Evolutionary conservation across 2,329 filamentous ascomycete species (phyloP).

Genomic region (Neofusicoccum kwambonambiense): DNA sequence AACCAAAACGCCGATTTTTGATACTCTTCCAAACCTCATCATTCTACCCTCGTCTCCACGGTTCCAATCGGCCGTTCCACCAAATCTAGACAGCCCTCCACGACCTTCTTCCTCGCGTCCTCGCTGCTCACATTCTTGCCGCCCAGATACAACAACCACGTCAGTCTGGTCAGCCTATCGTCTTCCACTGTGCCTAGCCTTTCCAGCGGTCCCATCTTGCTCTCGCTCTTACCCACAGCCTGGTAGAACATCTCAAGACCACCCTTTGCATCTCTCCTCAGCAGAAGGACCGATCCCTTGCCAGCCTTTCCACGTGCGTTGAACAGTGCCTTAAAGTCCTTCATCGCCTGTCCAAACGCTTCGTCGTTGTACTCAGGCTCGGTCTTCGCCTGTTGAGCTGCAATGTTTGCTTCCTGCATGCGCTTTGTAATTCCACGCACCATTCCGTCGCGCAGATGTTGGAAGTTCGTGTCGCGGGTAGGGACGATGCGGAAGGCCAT

Average conservation of each 20-base stretch:
- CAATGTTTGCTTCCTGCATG: constrained; percentile 57
- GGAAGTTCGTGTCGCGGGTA: constrained; percentile 91
- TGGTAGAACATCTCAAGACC: constrained; percentile 65
- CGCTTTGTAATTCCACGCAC: constrained; percentile 79
- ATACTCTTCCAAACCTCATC: neutral
- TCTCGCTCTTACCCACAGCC: constrained; percentile 41
- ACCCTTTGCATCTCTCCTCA: constrained; percentile 60
- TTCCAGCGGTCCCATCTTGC: constrained; percentile 47
- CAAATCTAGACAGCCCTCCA: constrained; percentile 84
- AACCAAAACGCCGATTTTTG: neutral
- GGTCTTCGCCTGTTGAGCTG: constrained; percentile 37
- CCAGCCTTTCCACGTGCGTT: constrained; percentile 72
- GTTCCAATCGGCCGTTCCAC: constrained; percentile 86
- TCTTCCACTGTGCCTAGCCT: constrained; percentile 72
- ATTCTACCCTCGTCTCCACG: constrained; percentile 73
- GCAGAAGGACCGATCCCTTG: constrained; percentile 74
- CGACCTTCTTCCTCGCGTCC: constrained; percentile 73
- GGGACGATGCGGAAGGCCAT: constrained; percentile 84
- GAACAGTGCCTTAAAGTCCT: constrained; percentile 78
- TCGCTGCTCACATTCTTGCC: constrained; percentile 87
- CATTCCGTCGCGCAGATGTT: constrained; percentile 87
- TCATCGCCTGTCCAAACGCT: constrained; percentile 71
- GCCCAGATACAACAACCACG: constrained; percentile 89
- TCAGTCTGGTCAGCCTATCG: constrained; percentile 72
- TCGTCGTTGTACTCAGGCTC: constrained; percentile 63